Percentiles rank a stretch among this genome's conserved stretches.
Conservation (phyloP, 2,329 filamentous ascomycete genomes). For the Huntiella moniliformis region DNA sequence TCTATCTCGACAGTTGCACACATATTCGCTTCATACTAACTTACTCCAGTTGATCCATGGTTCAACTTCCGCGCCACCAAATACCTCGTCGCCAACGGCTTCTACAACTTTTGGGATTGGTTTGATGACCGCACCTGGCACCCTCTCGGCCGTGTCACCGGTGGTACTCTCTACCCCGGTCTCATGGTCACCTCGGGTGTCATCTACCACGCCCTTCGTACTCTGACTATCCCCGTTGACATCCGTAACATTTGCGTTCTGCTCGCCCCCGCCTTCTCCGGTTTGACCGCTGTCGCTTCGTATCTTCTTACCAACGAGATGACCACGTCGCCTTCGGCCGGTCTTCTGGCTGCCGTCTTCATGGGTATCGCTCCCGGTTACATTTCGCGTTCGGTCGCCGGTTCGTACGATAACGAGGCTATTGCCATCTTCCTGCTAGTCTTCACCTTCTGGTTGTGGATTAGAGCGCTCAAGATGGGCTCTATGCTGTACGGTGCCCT, state of each 20-base stretch:
- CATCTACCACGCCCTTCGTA: constrained; percentile 86
- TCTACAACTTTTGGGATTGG: constrained; percentile 99
- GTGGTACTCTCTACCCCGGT: constrained; percentile 94
- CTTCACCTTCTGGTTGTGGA: constrained; percentile 97
- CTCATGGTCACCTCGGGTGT: constrained; percentile 96
- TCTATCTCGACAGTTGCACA: constrained; percentile 4
- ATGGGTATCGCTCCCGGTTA: constrained; percentile 97
- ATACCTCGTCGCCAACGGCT: constrained; percentile 89
- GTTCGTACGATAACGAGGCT: constrained; percentile 98
- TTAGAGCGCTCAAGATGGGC: constrained; percentile 91
- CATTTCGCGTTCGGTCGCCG: constrained; percentile 91
- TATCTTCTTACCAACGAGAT: constrained; percentile 96
- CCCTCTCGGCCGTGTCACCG: constrained; percentile 90
- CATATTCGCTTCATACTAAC: not conserved
- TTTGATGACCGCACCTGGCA: constrained; percentile 99
- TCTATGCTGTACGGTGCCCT: constrained; percentile 93
- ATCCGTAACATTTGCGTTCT: constrained; percentile 98
- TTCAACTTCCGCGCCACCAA: constrained; percentile 99
- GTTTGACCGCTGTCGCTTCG: constrained; percentile 76
- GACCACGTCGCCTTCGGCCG: constrained; percentile 85
- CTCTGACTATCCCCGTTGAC: constrained; percentile 80
- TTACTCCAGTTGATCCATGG: constrained; percentile 52
- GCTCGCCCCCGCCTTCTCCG: constrained; percentile 84
- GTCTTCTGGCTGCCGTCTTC: constrained; percentile 81
- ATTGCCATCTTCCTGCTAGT: constrained; percentile 98